phyloP scores from a whole-genome alignment of 768 basidiomycete species.

The Leccinum boreale region DNA sequence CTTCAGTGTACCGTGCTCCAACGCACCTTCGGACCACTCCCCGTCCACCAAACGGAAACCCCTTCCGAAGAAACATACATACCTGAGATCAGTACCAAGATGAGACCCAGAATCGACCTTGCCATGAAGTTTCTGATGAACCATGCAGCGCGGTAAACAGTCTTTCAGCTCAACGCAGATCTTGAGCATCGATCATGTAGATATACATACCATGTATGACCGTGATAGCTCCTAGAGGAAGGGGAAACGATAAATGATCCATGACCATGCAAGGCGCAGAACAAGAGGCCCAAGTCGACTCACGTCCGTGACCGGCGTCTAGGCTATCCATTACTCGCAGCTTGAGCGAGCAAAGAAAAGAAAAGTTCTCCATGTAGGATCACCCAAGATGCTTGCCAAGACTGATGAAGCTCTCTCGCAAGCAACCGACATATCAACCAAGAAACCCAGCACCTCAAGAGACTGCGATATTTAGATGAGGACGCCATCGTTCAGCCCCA shows the following conservation, averaged over 20 bases:
- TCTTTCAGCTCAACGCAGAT: no score
- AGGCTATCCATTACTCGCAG: not conserved
- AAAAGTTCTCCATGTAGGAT: not conserved
- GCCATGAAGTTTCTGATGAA: not conserved
- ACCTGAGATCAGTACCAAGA: not conserved
- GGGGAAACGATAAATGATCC: not conserved
- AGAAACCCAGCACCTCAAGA: not conserved
- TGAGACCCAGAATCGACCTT: not conserved
- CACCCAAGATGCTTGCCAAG: no score
- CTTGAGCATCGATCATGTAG: no score
- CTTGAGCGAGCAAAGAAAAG: not conserved
- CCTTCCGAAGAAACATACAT: not conserved
- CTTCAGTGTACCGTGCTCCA: no score
- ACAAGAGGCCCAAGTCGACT: not conserved
- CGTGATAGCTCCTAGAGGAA: not conserved
- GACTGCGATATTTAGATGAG: no score
- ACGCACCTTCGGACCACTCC: not conserved
- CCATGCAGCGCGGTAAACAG: not conserved
- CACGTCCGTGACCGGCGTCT: not conserved
- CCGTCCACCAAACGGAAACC: not conserved
- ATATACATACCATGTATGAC: no score
- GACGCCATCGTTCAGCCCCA: no score
- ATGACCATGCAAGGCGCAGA: not conserved
- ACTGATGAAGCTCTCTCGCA: not conserved
- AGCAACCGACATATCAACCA: not conserved